Evolutionary conservation across 2,329 filamentous ascomycete genomes (phyloP), one percentile per base, ranked within the genome.

Genomic region (Stachybotrys echinatus): DNA sequence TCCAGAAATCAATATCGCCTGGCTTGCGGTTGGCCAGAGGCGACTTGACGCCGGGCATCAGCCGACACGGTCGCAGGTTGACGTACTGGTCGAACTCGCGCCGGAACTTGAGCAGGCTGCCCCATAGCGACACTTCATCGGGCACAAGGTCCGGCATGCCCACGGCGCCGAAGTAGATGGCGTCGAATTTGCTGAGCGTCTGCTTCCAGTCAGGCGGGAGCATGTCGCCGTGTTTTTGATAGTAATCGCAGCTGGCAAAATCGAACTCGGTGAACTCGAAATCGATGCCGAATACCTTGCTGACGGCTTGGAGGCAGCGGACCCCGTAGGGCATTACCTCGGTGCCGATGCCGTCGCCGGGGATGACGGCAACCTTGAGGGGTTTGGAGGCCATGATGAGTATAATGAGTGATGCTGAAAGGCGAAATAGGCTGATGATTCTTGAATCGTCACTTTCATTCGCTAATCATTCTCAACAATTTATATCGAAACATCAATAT

Each of bases 71-170:
- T 1, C 85, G 76, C 0, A 88, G 75, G 54, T 87, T 88, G 55
- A 85, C 77, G 58, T 86, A 88, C 58, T 87, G 83, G 53, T 87
- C 83, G 43, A 88, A 74, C 37, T 81, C 75, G 47, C 85, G 81
- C 37, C 85, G 79, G 58, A 88, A 87, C 18, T 82, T 82, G 7
- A 88, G 70, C 42, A 86, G 79, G 27, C 85, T 75, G 7, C 77
- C 76, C 85, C 85, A 88, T 2, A 88, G 76, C 0, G 80, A 81
- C 51, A 87, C 78, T 54, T 87, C 79, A 55, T 88, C 84, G 1
- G 84, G 83, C 0, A 87, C 81, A 12, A 62, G 55, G 44, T 69
- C 65, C 0, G 73, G 72, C 65, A 74, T 68, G 12, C 84, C 84
- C 5, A 87, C 84, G 6, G 84, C 83, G 14, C 84, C 84, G 53